These are phyloP conservation scores for Triticum urartu DNA, from an alignment of 176 grass and related monocot species.

Conservation along the genomic window DNA sequence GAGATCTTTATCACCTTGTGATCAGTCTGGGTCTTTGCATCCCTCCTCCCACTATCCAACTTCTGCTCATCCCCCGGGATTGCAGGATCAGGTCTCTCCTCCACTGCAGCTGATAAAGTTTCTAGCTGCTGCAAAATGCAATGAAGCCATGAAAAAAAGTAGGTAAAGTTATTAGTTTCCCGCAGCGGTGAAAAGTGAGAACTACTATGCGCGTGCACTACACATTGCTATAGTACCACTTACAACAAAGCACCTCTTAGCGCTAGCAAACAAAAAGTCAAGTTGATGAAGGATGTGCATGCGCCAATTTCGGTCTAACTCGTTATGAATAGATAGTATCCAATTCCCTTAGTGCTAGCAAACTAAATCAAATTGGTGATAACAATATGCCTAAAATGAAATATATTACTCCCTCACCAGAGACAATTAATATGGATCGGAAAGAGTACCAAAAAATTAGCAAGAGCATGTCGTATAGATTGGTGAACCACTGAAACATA, in stretches of 20 bases:
- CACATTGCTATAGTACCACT: background rate
- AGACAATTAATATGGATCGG: no score
- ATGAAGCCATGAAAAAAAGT: background rate
- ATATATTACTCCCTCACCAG: background rate
- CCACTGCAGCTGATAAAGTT: background rate
- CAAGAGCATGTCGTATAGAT: background rate
- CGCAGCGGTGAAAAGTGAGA: background rate
- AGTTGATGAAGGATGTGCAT: background rate
- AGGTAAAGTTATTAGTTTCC: background rate
- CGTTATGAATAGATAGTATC: background rate
- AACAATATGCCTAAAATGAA: background rate
- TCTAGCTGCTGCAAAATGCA: conserved; percentile 7
- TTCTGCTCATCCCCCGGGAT: background rate
- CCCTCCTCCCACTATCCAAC: background rate
- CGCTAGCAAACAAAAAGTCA: no score
- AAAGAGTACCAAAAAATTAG: background rate
- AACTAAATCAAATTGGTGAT: background rate
- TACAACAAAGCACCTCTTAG: background rate
- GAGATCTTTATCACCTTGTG: background rate
- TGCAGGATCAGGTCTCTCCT: background rate
- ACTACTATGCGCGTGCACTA: background rate
- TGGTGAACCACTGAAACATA: background rate
- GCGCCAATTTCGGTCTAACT: background rate
- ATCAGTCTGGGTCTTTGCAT: background rate
- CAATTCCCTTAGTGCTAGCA: background rate